phyloP scores from a whole-genome alignment of 2,329 filamentous ascomycete genomes.

The Botryotinia calthae region DNA sequence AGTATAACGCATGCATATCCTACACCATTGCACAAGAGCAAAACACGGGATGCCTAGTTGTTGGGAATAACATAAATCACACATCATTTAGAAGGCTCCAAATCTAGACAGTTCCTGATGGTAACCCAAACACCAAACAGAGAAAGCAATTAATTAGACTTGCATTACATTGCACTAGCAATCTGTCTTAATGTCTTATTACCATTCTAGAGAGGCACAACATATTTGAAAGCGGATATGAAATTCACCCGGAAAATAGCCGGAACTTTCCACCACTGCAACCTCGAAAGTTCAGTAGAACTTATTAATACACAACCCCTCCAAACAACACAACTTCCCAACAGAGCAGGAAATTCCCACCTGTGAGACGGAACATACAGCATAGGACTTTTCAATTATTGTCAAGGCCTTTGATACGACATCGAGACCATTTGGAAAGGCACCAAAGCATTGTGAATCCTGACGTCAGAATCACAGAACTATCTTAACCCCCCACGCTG shows the following conservation, averaged over 20 bases:
- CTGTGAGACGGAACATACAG: background rate
- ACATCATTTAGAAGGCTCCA: background rate
- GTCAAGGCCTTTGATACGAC: background rate
- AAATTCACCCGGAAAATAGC: background rate
- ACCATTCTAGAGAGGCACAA: background rate
- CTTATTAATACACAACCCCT: slow-evolving; percentile 17
- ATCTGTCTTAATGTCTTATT: background rate
- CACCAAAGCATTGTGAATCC: background rate
- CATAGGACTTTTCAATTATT: background rate
- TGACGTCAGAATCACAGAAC: slow-evolving; percentile 9
- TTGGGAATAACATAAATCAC: background rate
- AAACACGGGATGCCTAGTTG: background rate
- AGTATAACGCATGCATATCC: background rate
- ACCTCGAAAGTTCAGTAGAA: slow-evolving; percentile 8
- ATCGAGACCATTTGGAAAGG: background rate
- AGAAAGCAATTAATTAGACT: slow-evolving; percentile 6
- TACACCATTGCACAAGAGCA: background rate
- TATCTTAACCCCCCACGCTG: slow-evolving; percentile 8
- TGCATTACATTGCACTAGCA: slow-evolving; percentile 6
- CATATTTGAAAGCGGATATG: background rate
- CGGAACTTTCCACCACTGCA: slow-evolving; percentile 17
- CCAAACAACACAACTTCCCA: slow-evolving; percentile 11
- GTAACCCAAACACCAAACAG: background rate
- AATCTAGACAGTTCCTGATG: background rate
- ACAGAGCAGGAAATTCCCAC: background rate